These are phyloP conservation scores for Bremia lactucae DNA, from an alignment of 352 stramenopile species.

Conservation along the genomic window DNA sequence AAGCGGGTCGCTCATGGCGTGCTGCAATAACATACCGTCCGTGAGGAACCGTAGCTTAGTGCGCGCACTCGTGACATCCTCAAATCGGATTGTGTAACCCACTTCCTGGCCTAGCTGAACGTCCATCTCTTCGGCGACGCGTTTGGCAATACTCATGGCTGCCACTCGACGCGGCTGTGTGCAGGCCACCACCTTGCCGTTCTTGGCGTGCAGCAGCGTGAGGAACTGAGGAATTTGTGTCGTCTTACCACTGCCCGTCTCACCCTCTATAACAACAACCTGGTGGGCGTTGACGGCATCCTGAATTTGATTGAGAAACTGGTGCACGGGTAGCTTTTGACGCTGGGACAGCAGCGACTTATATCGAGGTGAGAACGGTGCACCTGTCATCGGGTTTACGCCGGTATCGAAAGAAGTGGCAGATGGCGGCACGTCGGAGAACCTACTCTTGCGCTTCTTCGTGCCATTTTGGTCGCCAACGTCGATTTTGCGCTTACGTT, in stretches of 20 bases:
- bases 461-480: conserved; percentile 31
- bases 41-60: conserved; percentile 83
- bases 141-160: conserved; percentile 94
- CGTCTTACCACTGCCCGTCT: conserved; percentile 97
- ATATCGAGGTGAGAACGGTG: conserved; percentile 87
- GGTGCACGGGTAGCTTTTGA: conserved; percentile 96
- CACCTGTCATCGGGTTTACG: conserved; percentile 89
- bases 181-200: conserved; percentile 85
- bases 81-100: conserved; percentile 99
- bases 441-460: conserved; percentile 73
- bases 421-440: conserved; percentile 47
- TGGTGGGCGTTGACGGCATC: conserved; percentile 89
- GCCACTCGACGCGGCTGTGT: conserved; percentile 97
- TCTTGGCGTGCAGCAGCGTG: conserved; percentile 62
- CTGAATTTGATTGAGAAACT: conserved; percentile 95
- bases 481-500: conserved; percentile 59
- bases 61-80: conserved; percentile 87
- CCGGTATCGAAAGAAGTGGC: not conserved
- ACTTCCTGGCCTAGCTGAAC: conserved; percentile 95
- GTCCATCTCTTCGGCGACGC: conserved; percentile 98
- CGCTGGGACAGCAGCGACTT: conserved; percentile 86
- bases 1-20: conserved; percentile 94
- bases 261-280: conserved; percentile 96
- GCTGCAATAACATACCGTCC: conserved; percentile 94
- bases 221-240: conserved; percentile 95